Base-by-base conservation (phyloP, 306 rosid genomes). In the Malus orientalis region DNA sequence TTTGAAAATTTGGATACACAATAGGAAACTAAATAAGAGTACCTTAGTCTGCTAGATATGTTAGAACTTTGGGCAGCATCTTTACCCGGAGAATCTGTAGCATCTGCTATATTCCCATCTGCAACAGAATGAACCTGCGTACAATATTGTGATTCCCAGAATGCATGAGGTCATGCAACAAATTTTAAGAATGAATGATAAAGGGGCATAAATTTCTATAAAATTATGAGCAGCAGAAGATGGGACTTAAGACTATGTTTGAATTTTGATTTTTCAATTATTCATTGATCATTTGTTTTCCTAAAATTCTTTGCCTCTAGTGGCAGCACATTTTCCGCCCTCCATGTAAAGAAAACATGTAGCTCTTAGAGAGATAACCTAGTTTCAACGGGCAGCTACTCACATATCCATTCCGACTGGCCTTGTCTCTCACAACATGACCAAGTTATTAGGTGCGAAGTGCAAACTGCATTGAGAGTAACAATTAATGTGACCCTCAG, bases 91-190 rank as follows among this genome's bases (percentile, higher is more conserved):
- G 83, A 76, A 74, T 85, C 87, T 64, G 90, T 78, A 71, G 83
- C 58, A 74, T 84, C 92, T 53, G 80, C 86, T 29, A 82, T 79
- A 80, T 85, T 87, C 70, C 87, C 87, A 42, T 91, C 93, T 47
- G 93, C 80, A 73, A 74, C 67, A 69, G 93, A 84, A 22, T 86
- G 96, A 84, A 96, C 92, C 99, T 96, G 82, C 87, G 8, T 36
- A 84, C n/a, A 79, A 33, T 42, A 81, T 79, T 81, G 71, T 76
- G 69, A 64, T 70, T 32, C 73, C 81, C 45, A 42, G 25, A 75
- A 86, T 73, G 38, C 71, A 75, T 54, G 62, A 73, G 59, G n/a
- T 49, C 38, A 61, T 58, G 74, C 38, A 62, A 65, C 29, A 68
- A 25, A 73, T 27, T 76, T 53, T 44, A 71, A 18, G 55, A 51